Base-by-base conservation (phyloP, 768 basidiomycete species). In the Pleurotus ostreatus region DNA sequence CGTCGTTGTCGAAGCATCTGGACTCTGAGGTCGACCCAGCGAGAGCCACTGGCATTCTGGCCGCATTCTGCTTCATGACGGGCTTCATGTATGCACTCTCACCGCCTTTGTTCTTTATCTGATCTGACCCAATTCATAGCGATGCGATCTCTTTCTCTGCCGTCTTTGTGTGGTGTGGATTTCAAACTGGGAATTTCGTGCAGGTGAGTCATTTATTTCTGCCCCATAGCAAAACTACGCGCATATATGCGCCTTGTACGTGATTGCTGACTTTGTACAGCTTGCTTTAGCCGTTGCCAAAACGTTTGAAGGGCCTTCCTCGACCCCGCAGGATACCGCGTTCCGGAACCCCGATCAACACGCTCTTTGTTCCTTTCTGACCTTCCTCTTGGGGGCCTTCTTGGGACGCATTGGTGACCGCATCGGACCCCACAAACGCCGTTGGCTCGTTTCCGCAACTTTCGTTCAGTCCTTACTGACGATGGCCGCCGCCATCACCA, bases 281-380 rank as follows among this genome's bases (percentile, higher is more conserved):
- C 76, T 95, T 11, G 80, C 88, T 0, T 73, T 95, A 16, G 92
- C 92, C 3, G 65, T 95, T 48, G 91, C 89, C 0, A 82, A 93
- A 7, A 81, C 92, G 13, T 93, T 92, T 68, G 76, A 79, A 66
- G 70, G 78, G 16, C 25, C 51, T 3, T 61, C 73, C 13, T 65
- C 64, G 6, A 74, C 74, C n/a, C 68, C 71, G 47, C 74, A 77
- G 41, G 82, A 88, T 64, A 65, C 66, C n/a, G 69, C 77, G 0
- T 94, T 95, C 74, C 91, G 90, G 68, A 80, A 79, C 55, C 78
- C 91, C 2, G 94, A 97, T 63, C 85, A 84, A 67, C 92, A 92
- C 67, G 92, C 93, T 11, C 74, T 96, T 49, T 83, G 81, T 37
- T 92, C 89, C 15, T 70, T 94, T 7, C 62, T 90, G 56, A 69